phyloP scores from a whole-genome alignment of 1,284 basidiomycete genomes.

The Irpex sp. region DNA sequence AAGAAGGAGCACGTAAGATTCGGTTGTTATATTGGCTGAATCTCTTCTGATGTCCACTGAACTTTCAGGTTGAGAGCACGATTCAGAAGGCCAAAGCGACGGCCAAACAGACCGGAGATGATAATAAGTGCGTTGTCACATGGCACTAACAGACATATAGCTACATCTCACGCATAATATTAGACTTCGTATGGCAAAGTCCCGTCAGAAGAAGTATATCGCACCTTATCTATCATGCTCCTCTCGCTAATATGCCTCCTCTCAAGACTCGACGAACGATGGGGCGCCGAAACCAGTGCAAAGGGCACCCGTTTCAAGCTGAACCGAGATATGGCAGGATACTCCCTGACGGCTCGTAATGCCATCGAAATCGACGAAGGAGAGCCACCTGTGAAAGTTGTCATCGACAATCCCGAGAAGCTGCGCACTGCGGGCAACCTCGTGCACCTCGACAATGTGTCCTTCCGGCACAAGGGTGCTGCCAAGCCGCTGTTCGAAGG shows the following conservation, averaged over 20 bases:
- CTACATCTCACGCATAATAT: not conserved
- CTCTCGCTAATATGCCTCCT: not conserved
- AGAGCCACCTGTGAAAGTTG: conserved; percentile 43
- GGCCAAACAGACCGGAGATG: conserved; percentile 43
- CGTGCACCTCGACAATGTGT: conserved; percentile 44
- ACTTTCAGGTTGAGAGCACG: conserved; percentile 4
- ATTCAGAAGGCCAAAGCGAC: conserved; percentile 27
- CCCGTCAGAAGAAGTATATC: conserved; percentile 9
- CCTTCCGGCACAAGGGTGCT: conserved; percentile 33
- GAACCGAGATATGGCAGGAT: conserved; percentile 54
- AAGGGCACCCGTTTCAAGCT: conserved; percentile 54
- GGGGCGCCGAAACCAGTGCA: conserved; percentile 43
- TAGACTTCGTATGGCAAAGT: conserved; percentile 8
- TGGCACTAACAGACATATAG: not conserved
- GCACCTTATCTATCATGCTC: not conserved
- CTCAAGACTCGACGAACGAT: conserved; percentile 41
- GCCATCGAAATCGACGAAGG: conserved; percentile 44
- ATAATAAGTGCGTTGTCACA: conserved; percentile 1
- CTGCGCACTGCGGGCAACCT: conserved; percentile 49
- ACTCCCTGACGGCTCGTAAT: conserved; percentile 36
- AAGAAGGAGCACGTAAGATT: conserved; percentile 32
- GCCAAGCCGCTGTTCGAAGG: conserved; percentile 40
- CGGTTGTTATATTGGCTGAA: not conserved
- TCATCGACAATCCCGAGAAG: conserved; percentile 41
- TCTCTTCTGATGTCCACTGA: not conserved